Conservation (phyloP, 352 stramenopile species). For the Pythium folliculosum region DNA sequence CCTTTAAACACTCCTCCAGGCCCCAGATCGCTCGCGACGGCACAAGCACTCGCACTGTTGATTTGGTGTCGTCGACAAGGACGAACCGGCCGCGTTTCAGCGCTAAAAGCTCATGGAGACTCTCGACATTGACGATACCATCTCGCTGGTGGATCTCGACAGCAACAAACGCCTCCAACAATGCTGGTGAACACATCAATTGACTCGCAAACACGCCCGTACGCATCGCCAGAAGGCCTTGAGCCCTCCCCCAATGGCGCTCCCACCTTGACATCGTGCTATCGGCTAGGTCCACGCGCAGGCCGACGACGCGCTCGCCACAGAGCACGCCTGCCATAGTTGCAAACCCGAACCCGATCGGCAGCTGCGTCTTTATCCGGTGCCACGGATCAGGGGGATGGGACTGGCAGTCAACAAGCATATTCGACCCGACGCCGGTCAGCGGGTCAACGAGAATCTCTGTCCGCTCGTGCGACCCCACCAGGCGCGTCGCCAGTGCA, state of each 20-base stretch:
- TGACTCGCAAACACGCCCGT: not conserved
- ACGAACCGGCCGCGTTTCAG: not conserved
- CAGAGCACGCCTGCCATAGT: not conserved
- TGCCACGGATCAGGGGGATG: too few species aligned
- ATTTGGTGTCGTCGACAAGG: not conserved
- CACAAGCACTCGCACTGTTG: not conserved
- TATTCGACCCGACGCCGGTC: too few species aligned
- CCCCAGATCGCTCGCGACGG: not conserved
- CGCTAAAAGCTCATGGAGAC: not conserved
- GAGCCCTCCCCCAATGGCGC: not conserved
- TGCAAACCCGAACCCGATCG: not conserved
- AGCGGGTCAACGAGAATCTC: too few species aligned
- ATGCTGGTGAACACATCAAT: slow-evolving; percentile 2
- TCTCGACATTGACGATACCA: not conserved
- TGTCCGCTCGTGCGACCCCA: too few species aligned
- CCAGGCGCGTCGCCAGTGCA: too few species aligned
- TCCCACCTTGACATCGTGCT: not conserved
- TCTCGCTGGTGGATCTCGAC: not conserved
- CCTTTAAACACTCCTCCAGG: not conserved
- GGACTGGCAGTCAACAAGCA: too few species aligned
- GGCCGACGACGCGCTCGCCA: not conserved
- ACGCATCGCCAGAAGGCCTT: not conserved
- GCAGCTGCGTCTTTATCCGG: not conserved
- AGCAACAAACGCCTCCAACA: not conserved
- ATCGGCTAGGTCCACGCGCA: not conserved